Evolutionary conservation across 345 rosid genomes (phyloP).

Genomic region (Acer campestre): DNA sequence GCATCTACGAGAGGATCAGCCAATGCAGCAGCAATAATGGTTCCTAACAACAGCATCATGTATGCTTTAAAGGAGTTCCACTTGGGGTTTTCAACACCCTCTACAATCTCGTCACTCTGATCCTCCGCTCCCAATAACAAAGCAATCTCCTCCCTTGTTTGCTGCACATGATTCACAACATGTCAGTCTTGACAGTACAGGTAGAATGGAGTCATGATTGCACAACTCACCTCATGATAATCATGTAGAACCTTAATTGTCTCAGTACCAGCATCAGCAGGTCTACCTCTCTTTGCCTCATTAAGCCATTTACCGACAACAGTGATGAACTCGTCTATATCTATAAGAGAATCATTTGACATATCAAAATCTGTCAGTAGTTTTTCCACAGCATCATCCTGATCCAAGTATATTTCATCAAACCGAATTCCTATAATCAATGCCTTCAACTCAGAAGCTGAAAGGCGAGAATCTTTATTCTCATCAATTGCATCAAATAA

Average conservation of each 20-base stretch:
- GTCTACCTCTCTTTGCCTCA: constrained; percentile 47
- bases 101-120: constrained; percentile 55
- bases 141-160: constrained; percentile 72
- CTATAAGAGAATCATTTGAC: constrained; percentile 38
- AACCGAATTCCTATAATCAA: constrained; percentile 73
- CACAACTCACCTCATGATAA: constrained; percentile 52
- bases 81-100: constrained; percentile 51
- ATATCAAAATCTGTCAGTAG: constrained; percentile 70
- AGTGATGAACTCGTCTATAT: constrained; percentile 41
- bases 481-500: constrained; percentile 67
- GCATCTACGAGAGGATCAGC: constrained; percentile 97
- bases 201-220: background rate
- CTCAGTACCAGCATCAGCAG: constrained; percentile 42
- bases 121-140: constrained; percentile 49
- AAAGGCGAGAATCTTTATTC: constrained; percentile 47
- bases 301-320: constrained; percentile 67
- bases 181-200: background rate
- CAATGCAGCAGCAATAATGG: constrained; percentile 81
- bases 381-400: constrained; percentile 61
- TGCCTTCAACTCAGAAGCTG: constrained; percentile 63
- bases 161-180: constrained; percentile 42
- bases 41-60: constrained; percentile 66
- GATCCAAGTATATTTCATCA: constrained; percentile 72
- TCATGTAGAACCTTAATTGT: constrained; percentile 52
- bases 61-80: constrained; percentile 72